Percentiles rank a stretch among this genome's conserved stretches.
These are phyloP conservation scores for Didymosphaeria variabile DNA, from an alignment of 2,329 filamentous ascomycete genomes.

Conservation along the genomic window DNA sequence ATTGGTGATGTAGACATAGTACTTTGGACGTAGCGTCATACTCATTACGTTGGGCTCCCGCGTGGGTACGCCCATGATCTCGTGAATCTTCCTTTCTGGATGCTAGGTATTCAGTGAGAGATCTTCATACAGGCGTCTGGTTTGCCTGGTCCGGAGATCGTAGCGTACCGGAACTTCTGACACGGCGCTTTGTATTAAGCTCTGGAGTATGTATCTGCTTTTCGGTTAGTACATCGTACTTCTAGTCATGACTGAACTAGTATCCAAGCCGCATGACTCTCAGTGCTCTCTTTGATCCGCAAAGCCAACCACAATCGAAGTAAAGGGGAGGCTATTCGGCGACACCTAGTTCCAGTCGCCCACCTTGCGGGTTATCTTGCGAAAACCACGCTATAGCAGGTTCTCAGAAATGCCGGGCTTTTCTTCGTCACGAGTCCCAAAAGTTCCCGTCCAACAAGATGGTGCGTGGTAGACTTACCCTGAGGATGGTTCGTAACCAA, in stretches of 20 bases:
- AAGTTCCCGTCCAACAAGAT: background rate
- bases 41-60: background rate
- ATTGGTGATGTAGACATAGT: background rate
- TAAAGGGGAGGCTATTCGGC: slow-evolving; percentile 22
- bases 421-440: slow-evolving; percentile 26
- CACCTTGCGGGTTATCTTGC: slow-evolving; percentile 19
- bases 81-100: background rate
- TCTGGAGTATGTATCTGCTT: background rate
- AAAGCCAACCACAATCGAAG: slow-evolving; percentile 19
- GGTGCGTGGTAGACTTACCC: background rate
- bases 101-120: background rate
- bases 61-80: background rate
- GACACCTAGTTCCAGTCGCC: slow-evolving; percentile 19
- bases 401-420: slow-evolving; percentile 22
- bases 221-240: background rate
- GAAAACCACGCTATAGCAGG: slow-evolving; percentile 16
- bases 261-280: background rate
- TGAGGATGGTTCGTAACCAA: background rate
- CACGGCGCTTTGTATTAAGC: background rate
- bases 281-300: slow-evolving; percentile 36
- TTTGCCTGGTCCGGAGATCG: background rate
- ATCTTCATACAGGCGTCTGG: background rate
- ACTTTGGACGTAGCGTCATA: background rate
- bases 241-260: background rate
- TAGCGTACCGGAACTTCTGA: background rate